Base-by-base conservation (phyloP, 305 asterid species). In the Stenogyne calaminthoides region DNA sequence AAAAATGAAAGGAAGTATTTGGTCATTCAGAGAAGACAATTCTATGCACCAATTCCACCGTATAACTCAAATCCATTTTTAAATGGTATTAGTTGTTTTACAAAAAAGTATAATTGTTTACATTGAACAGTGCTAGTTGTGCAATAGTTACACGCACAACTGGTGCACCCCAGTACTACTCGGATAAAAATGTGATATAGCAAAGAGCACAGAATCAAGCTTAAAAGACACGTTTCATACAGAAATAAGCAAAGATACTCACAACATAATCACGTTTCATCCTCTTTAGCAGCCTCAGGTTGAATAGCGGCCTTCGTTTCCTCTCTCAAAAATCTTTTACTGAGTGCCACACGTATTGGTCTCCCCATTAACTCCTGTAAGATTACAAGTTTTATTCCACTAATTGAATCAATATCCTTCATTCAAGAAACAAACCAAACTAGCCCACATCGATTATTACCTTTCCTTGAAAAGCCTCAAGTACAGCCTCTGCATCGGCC, bases 331-430 rank as follows among this genome's bases (percentile, higher is more conserved):
- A 87, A 89, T 73, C 80, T 80, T 82, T 54, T 87, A 80, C 97
- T 94, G 0, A 60, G 85, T 25, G 93, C 95, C 51, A 91, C 89
- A 7, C 92, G 86, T 65, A 94, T 61, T 9, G 82, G 80, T 81
- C 96, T 84, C 44, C 97, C 97, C 97, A 94, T 88, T 73, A 94
- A 88, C 80, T 89, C 97, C 97, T 93, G 85, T 29, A 76, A 77
- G 75, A 40, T 22, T 29, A 59, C 18, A 27, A 71, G 22, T 71
- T 55, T 36, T 19, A 0, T 18, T 4, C 52, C 52, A 44, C 25
- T 5, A 19, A 1, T 19, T 20, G n/a, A 10, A 10, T 44, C 6
- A 12, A 55, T 55, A 55, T 66, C 63, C 19, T 55, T 51, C 20
- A 67, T 36, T 68, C 71, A 44, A 61, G 19, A 3, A 64, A 59